Evolutionary conservation across 2,329 filamentous ascomycete species (phyloP), one percentile per base, ranked within the genome.

Genomic region (Colletotrichum chrysophilum): DNA sequence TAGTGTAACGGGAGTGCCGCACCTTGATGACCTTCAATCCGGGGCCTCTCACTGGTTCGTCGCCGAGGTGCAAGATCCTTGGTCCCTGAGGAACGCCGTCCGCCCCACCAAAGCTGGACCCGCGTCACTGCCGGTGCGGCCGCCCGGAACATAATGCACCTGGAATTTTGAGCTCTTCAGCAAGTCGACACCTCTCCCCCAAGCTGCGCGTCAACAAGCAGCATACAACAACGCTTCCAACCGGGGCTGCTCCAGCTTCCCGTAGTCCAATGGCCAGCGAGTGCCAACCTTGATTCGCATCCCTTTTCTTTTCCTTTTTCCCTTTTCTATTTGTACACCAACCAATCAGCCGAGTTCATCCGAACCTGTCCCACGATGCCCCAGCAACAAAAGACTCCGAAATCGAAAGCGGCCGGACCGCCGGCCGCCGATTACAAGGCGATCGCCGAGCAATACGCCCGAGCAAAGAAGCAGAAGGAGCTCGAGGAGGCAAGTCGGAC

Each of bases 371-470:
- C 58, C 56, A 66, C 65, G 60, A 78, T 78, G 77, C 62, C 77
- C 14, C 70, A 68, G 66, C 62, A 66, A 61, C 72, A 76, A n/a
- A 75, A 74, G 66, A 52, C 60, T 26, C 62, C 75, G 28, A 69
- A 68, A 68, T 24, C 64, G 55, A 71, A 75, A 52, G 43, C 43
- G 62, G 70, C 56, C 36, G 26, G 70, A 56, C 55, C 75, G 56
- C 56, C 72, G n/a, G 28, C 75, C 26, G 79, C 86, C 80, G 89
- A 91, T 52, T 90, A 90, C 84, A 84, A 89, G 79, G 82, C 86
- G 73, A 89, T 92, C 76, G 86, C 88, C 21, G 87, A 87, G 52
- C 86, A 91, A 81, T 91, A 87, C 83, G 89, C 87, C 32, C 87
- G 86, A 60, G 90, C 90, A 38, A 90, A 91, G 81, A 87, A 85